A percentile compares a stretch with the other conserved stretches of the same genome.
phyloP scores from a whole-genome alignment of 148 eudicot species.

The Diospyros kaki region DNA sequence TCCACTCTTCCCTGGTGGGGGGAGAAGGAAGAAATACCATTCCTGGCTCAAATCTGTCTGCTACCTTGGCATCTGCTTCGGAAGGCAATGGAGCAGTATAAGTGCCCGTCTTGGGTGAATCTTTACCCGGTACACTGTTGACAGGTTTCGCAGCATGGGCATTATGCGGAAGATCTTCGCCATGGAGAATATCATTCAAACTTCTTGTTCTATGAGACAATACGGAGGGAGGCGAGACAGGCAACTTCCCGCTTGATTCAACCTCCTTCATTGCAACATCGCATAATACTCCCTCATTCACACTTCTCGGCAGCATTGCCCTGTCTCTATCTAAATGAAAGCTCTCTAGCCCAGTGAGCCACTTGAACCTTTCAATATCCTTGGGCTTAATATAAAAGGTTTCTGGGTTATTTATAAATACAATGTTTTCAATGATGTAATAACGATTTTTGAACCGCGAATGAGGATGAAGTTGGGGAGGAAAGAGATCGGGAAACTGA shows the following conservation, averaged over 20 bases:
- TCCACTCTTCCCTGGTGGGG: slow-evolving; percentile 56
- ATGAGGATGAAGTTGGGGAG: slow-evolving; percentile 56
- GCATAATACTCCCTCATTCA: slow-evolving; percentile 16
- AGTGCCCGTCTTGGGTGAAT: slow-evolving; percentile 14
- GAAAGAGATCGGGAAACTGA: slow-evolving; percentile 75
- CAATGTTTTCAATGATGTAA: slow-evolving; percentile 39
- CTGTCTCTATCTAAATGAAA: slow-evolving; percentile 36
- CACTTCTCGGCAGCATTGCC: slow-evolving; percentile 21
- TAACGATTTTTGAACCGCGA: slow-evolving; percentile 24
- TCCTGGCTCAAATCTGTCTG: slow-evolving; percentile 41
- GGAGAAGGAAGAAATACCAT: slow-evolving; percentile 61
- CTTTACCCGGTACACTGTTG: background rate
- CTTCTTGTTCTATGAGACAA: slow-evolving; percentile 19
- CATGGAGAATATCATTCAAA: slow-evolving; percentile 13
- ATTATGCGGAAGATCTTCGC: slow-evolving; percentile 10
- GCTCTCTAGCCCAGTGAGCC: slow-evolving; percentile 46
- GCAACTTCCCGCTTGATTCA: slow-evolving; percentile 20
- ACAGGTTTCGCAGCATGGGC: slow-evolving; percentile 6
- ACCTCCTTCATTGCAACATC: slow-evolving; percentile 22
- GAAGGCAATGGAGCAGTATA: slow-evolving; percentile 24
- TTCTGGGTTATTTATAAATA: slow-evolving; percentile 50
- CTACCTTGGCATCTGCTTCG: slow-evolving; percentile 11
- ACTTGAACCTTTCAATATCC: slow-evolving; percentile 59
- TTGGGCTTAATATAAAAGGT: slow-evolving; percentile 35
- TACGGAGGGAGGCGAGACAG: slow-evolving; percentile 15